Conservation (phyloP, 441 rosid species). For the Erysimum pusillum region DNA sequence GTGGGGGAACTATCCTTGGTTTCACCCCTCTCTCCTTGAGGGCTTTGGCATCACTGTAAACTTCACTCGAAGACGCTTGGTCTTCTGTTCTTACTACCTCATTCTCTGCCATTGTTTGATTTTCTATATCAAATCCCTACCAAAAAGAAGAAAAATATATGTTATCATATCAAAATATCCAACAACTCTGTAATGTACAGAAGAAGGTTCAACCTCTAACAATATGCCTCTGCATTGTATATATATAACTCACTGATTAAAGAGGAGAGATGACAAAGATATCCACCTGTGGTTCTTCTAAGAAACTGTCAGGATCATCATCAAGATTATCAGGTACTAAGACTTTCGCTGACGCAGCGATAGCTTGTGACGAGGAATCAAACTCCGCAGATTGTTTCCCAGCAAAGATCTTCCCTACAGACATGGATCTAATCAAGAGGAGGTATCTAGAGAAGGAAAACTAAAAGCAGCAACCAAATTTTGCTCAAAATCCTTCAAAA, state of each 20-base stretch:
- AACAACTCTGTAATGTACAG: not conserved
- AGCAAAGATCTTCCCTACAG: slow-evolving; percentile 85
- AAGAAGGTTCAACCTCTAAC: slow-evolving; percentile 19
- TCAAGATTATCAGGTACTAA: slow-evolving; percentile 67
- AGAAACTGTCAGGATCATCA: slow-evolving; percentile 51
- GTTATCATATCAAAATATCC: not conserved
- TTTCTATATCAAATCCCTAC: slow-evolving; percentile 46
- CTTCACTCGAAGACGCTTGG: slow-evolving; percentile 39
- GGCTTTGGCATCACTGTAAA: slow-evolving; percentile 37
- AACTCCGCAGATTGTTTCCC: slow-evolving; percentile 63
- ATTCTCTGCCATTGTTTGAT: slow-evolving; percentile 56
- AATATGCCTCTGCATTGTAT: not conserved
- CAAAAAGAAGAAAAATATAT: not conserved
- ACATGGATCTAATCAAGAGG: slow-evolving; percentile 55
- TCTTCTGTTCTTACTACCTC: slow-evolving; percentile 49
- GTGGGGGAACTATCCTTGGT: slow-evolving; percentile 68
- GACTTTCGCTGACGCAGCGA: slow-evolving; percentile 69
- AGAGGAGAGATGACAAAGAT: slow-evolving; percentile 26
- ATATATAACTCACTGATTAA: slow-evolving; percentile 32
- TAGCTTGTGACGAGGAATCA: slow-evolving; percentile 59
- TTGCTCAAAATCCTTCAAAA: slow-evolving; percentile 1
- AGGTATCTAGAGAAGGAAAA: slow-evolving; percentile 18
- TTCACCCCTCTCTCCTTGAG: slow-evolving; percentile 51
- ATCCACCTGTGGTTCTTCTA: slow-evolving; percentile 71
- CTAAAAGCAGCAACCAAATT: not conserved